Base-by-base conservation (phyloP, 2,329 filamentous ascomycete species). In the Samsoniella hepiali region DNA sequence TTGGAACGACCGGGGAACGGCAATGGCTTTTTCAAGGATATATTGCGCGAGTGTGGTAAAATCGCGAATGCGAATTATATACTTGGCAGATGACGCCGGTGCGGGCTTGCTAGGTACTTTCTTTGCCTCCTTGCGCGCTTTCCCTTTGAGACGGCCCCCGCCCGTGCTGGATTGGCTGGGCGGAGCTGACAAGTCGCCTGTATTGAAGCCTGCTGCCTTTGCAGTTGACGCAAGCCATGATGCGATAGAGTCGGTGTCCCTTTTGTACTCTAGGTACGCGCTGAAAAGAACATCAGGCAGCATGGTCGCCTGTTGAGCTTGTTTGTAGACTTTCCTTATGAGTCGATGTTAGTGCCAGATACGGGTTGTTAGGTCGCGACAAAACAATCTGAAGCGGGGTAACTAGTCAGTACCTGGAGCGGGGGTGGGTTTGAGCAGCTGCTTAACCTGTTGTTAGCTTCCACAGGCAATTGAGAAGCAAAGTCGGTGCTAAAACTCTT, bases 211-310 rank as follows among this genome's bases (percentile, higher is more conserved):
- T n/a, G 65, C 44, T 15, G 44, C 53, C 31, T 68, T 67, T 11
- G 67, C 65, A 42, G 65, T 70, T 0, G 64, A 63, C 3, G 68
- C 65, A 0, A 69, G 64, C 67, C 63, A 70, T 34, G 57, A 64
- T 15, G 68, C 68, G 6, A 69, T 63, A 32, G 55, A 61, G 53
- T 69, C 65, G 0, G 65, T 70, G 50, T 70, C 69, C 15, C 38
- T 50, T 59, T 70, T 70, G 45, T 67, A 69, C 10, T 68, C 62
- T 3, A 64, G 45, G 42, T 66, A 70, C 15, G 65, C 58, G 27
- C 57, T 68, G 29, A 44, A 36, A n/a, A 68, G 60, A 6, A 60
- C 51, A 0, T 51, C 36, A 38, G 66, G 66, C n/a, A 68, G 42
- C 54, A 58, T 59, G 2, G 36, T 22, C 27, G 10, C 15, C 40